A percentile compares a stretch with the other conserved stretches of the same genome.
These are phyloP conservation scores for Musa itinerans DNA, from an alignment of 176 grass and related monocot species.

Conservation along the genomic window DNA sequence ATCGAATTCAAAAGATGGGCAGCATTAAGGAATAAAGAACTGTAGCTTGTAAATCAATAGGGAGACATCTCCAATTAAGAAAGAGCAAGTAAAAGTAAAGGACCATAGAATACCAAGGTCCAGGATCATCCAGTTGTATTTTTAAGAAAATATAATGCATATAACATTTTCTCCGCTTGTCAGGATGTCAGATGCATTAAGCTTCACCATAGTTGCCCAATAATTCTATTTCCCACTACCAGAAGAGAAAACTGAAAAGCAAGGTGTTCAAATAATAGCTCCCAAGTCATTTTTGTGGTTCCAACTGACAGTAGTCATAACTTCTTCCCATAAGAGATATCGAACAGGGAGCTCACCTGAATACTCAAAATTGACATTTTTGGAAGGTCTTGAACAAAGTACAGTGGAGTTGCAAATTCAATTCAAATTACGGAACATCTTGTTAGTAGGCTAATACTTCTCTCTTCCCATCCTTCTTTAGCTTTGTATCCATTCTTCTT, in stretches of 20 bases:
- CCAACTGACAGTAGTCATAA: not conserved
- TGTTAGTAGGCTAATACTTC: no score
- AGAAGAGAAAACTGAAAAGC: not conserved
- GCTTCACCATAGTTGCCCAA: not conserved
- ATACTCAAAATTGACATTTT: no score
- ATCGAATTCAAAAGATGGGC: conserved; percentile 2
- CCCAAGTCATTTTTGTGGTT: not conserved
- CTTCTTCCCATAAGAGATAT: no score
- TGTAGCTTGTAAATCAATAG: no score
- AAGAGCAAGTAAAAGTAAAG: not conserved
- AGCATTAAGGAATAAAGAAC: not conserved
- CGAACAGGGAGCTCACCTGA: no score
- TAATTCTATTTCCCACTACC: not conserved
- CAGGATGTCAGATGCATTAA: not conserved
- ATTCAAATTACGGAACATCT: no score
- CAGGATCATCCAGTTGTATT: not conserved
- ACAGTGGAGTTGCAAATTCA: no score
- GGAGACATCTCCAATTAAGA: not conserved
- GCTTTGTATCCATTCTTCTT: no score
- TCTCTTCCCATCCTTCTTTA: no score
- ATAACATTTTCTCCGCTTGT: not conserved
- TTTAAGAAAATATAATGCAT: not conserved
- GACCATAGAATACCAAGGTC: not conserved
- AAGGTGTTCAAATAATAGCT: not conserved
- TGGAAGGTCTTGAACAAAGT: no score